phyloP scores from a whole-genome alignment of 1,139 yeast genomes.

The Eremothecium cymbalariae region DNA sequence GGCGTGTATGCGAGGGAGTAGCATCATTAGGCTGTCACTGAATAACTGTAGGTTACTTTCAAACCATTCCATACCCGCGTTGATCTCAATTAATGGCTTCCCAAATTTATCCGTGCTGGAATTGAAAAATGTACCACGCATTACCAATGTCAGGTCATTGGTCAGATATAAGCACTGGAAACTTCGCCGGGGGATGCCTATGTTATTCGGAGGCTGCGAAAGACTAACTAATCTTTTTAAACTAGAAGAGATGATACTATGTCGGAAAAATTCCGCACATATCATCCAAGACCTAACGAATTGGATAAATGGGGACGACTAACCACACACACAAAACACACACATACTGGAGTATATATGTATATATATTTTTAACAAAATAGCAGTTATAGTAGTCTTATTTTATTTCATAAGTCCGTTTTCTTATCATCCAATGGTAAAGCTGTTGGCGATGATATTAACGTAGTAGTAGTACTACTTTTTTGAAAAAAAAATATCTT shows the following conservation, averaged over 20 bases:
- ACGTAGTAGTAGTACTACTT: no score
- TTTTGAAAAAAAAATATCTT: no score
- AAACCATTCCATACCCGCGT: conserved; percentile 57
- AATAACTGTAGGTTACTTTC: conserved; percentile 66
- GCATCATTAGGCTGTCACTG: conserved; percentile 60
- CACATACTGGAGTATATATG: conserved; percentile 27
- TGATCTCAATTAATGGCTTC: conserved; percentile 48
- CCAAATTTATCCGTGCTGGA: conserved; percentile 67
- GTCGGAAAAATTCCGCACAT: conserved; percentile 44
- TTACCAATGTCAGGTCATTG: conserved; percentile 56
- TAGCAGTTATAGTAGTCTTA: background rate
- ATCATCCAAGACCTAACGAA: conserved; percentile 48
- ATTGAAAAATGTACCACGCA: conserved; percentile 50
- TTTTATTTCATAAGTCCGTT: no score
- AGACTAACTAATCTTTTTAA: conserved; percentile 50
- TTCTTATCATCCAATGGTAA: no score
- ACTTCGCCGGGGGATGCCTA: conserved; percentile 42
- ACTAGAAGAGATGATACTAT: conserved; percentile 54
- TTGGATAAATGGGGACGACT: conserved; percentile 51
- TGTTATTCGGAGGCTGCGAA: conserved; percentile 74
- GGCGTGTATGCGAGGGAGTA: conserved; percentile 49
- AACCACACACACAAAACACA: no score
- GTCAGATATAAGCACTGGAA: conserved; percentile 61
- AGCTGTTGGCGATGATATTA: no score
- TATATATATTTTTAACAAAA: conserved; percentile 2